Conservation (phyloP, 2,329 filamentous ascomycete species). For the Pseudogymnoascus sp. region DNA sequence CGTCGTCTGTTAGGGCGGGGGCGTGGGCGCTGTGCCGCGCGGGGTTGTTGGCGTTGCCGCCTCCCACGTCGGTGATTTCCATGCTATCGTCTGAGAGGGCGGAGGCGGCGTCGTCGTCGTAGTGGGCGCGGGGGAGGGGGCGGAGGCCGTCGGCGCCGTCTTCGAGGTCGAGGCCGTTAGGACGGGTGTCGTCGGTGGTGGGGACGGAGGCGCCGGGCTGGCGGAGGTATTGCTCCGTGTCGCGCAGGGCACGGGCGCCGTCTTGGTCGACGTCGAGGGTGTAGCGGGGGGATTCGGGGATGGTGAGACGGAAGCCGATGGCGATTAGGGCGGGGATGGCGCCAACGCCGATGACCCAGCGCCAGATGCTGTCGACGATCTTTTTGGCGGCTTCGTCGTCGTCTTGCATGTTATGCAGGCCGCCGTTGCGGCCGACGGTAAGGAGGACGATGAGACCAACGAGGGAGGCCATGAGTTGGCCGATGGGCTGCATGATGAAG, state of each 20-base stretch:
- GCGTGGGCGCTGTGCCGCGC: not conserved
- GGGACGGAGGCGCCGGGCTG: not conserved
- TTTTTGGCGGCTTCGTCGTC: conserved; percentile 11
- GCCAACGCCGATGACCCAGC: conserved; percentile 58
- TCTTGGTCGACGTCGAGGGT: conserved; percentile 57
- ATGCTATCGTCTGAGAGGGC: not conserved
- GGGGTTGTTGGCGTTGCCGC: not conserved
- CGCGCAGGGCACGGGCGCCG: conserved; percentile 48
- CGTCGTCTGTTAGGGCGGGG: not conserved
- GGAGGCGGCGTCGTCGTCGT: not conserved
- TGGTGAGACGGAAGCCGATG: conserved; percentile 57
- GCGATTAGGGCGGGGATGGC: conserved; percentile 56
- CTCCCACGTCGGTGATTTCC: not conserved
- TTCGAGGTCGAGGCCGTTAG: not conserved
- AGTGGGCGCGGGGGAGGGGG: not conserved
- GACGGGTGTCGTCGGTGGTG: not conserved
- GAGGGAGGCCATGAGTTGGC: conserved; percentile 56
- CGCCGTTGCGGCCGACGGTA: conserved; percentile 17
- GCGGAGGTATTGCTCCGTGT: conserved; percentile 32
- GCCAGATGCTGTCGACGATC: conserved; percentile 54
- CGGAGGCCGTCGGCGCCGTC: not conserved
- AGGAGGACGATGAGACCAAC: conserved; percentile 44
- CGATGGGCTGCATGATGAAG: conserved; percentile 62
- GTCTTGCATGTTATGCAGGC: not conserved
- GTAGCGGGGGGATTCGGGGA: conserved; percentile 59